Conservation (phyloP, 495 filamentous ascomycete species). For the Penicillium canariense region DNA sequence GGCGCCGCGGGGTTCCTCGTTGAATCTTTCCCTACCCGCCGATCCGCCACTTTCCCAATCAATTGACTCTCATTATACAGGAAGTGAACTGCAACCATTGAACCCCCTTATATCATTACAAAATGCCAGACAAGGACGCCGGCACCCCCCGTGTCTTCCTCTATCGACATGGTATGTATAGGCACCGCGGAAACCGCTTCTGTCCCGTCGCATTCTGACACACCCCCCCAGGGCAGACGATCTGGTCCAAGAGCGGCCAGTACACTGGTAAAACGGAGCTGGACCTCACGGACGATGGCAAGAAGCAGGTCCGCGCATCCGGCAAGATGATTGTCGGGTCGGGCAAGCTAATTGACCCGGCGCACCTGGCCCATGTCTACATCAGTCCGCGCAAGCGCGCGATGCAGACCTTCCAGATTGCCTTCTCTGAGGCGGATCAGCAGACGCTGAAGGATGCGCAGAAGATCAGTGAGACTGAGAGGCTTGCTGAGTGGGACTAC, state of each 20-base stretch:
- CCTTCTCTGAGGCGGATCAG: constrained; percentile 48
- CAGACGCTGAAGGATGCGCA: constrained; percentile 22
- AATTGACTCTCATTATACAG: neutral
- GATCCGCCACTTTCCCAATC: neutral
- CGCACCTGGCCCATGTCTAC: constrained; percentile 70
- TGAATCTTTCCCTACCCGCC: neutral
- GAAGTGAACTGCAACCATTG: neutral
- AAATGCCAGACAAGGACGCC: constrained; percentile 48
- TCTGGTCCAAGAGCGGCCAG: constrained; percentile 82
- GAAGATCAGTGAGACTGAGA: constrained; percentile 58
- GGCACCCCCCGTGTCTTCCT: constrained; percentile 41
- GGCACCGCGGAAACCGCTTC: neutral
- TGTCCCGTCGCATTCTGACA: neutral
- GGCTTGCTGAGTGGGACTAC: constrained; percentile 84
- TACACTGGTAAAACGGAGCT: constrained; percentile 85
- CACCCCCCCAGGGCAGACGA: constrained; percentile 61
- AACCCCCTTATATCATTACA: constrained; percentile 1
- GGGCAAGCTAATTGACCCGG: constrained; percentile 74
- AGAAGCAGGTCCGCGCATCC: constrained; percentile 67
- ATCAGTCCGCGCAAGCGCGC: constrained; percentile 78
- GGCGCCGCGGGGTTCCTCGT: constrained; percentile 1
- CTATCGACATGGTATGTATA: constrained; percentile 35
- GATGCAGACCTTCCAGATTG: constrained; percentile 70
- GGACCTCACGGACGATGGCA: constrained; percentile 70
- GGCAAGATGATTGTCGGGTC: constrained; percentile 69